Percentiles rank a stretch among this genome's conserved stretches.
phyloP scores from a whole-genome alignment of 306 rosid genomes.

The Vigna reflexopilosa region DNA sequence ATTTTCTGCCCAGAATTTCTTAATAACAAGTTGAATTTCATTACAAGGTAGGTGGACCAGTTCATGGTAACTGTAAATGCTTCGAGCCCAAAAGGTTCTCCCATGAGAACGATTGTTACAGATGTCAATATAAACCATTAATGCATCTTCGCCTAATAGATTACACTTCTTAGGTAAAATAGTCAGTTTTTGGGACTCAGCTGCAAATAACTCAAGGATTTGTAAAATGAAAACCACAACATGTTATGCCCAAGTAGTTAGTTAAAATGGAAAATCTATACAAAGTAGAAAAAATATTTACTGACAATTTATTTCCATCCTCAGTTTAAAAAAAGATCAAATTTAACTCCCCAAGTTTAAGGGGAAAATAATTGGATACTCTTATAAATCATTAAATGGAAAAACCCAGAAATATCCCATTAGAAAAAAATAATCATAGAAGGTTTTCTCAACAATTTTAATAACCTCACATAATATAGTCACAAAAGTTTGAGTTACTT shows the following conservation, averaged over 20 bases:
- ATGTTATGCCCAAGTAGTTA: neutral
- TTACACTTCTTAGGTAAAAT: neutral
- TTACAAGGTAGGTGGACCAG: neutral
- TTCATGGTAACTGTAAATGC: neutral
- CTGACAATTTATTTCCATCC: slow-evolving; percentile 4
- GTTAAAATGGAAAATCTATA: slow-evolving; percentile 1
- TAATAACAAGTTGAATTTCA: slow-evolving; percentile 3
- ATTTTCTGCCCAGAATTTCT: neutral
- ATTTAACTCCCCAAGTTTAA: slow-evolving; percentile 14
- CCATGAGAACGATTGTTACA: neutral
- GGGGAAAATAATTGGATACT: slow-evolving; percentile 2
- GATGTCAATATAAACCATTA: neutral
- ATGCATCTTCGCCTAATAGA: neutral
- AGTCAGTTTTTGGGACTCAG: neutral
- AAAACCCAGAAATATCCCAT: slow-evolving; percentile 7
- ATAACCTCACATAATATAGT: neutral
- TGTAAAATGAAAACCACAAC: neutral
- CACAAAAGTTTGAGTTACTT: neutral
- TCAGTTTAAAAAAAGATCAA: slow-evolving; percentile 12
- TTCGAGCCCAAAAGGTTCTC: neutral
- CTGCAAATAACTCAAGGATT: neutral
- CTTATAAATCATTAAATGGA: slow-evolving; percentile 12
- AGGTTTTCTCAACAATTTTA: neutral
- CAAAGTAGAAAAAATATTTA: neutral
- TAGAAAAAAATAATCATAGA: neutral